phyloP scores from a whole-genome alignment of 1,139 yeast genomes.

The Nematodospora anomalae region DNA sequence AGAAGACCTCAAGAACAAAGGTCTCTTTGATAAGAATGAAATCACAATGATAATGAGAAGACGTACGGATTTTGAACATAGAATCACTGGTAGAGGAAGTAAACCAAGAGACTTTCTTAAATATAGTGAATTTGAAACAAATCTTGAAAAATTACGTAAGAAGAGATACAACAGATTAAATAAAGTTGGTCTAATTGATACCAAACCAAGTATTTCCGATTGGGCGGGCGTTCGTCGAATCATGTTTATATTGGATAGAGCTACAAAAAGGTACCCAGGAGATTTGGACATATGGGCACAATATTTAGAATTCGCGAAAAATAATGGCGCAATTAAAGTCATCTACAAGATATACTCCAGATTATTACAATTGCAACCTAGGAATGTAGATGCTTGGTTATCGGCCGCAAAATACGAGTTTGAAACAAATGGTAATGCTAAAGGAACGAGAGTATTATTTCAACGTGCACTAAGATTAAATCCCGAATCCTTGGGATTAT shows the following conservation, averaged over 20 bases:
- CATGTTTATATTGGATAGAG: constrained; percentile 81
- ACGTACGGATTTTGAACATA: constrained; percentile 93
- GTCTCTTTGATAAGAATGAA: constrained; percentile 78
- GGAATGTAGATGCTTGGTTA: constrained; percentile 87
- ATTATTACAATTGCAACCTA: constrained; percentile 85
- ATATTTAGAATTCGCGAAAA: constrained; percentile 72
- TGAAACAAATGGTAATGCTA: constrained; percentile 83
- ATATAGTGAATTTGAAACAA: constrained; percentile 80
- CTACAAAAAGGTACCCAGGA: constrained; percentile 75
- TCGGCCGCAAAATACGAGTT: constrained; percentile 94
- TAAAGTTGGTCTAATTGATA: constrained; percentile 49
- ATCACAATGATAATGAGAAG: constrained; percentile 85
- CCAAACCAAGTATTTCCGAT: constrained; percentile 68
- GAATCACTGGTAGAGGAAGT: constrained; percentile 82
- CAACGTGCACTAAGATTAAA: constrained; percentile 87
- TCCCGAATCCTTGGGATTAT: constrained; percentile 66
- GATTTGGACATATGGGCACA: constrained; percentile 77
- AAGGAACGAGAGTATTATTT: constrained; percentile 83
- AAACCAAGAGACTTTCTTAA: constrained; percentile 73
- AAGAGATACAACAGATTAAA: constrained; percentile 69
- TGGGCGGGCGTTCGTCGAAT: constrained; percentile 88
- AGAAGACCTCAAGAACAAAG: constrained; percentile 80
- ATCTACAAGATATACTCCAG: constrained; percentile 81
- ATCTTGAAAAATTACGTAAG: constrained; percentile 73
- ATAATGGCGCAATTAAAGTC: constrained; percentile 71